Evolutionary conservation across 2,329 filamentous ascomycete species (phyloP).

Genomic region (Dryadomyces sulphureus): DNA sequence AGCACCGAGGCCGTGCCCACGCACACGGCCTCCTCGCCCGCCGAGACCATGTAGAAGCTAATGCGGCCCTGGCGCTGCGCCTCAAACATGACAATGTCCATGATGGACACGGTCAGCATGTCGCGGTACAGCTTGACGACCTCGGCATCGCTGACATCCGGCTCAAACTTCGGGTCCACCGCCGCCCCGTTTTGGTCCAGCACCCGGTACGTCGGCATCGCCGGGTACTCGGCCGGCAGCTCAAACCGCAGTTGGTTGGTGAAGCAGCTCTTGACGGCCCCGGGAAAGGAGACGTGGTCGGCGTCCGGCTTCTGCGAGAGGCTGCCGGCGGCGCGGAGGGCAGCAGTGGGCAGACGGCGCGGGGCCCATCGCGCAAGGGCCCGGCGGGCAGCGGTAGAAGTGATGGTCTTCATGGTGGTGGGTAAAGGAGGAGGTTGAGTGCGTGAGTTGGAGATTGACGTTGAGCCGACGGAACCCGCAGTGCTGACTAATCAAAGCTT

Average conservation of each 20-base stretch:
- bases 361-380: too few relatives aligned
- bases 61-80: slow-evolving; percentile 87
- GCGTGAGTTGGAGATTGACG: too few relatives aligned
- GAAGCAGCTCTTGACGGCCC: slow-evolving; percentile 90
- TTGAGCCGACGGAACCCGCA: too few relatives aligned
- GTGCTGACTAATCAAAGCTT: too few relatives aligned
- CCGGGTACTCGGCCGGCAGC: slow-evolving; percentile 52
- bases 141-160: slow-evolving; percentile 52
- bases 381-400: too few relatives aligned
- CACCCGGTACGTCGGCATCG: slow-evolving; percentile 82
- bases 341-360: too few relatives aligned
- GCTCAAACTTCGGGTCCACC: slow-evolving; percentile 56
- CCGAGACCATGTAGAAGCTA: slow-evolving; percentile 95
- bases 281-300: slow-evolving; percentile 60
- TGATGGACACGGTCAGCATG: slow-evolving; percentile 59
- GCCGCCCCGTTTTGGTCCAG: slow-evolving; percentile 79
- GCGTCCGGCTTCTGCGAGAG: slow-evolving; percentile 42
- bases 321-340: slow-evolving; percentile 22
- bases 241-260: slow-evolving; percentile 67
- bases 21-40: slow-evolving; percentile 86
- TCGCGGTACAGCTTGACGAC: slow-evolving; percentile 47
- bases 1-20: slow-evolving; percentile 79
- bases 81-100: slow-evolving; percentile 98
- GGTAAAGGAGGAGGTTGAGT: too few relatives aligned
- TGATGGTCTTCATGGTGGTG: too few relatives aligned